Conservation (phyloP, 1,139 yeast genomes). For the Zygosaccharomyces sapae region DNA sequence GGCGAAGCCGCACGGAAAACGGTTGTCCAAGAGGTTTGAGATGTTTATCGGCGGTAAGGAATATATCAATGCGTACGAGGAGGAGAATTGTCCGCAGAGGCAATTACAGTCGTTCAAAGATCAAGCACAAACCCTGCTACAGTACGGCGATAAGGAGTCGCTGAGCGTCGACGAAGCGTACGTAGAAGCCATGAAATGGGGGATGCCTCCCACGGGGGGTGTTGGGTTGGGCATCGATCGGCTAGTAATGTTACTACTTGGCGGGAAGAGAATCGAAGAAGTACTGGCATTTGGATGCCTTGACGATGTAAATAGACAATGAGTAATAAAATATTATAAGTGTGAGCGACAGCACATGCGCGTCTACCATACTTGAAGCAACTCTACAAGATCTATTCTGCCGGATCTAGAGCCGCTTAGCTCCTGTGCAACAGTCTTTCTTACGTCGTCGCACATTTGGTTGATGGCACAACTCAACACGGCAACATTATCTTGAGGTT, state of each 20-base stretch:
- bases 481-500: conserved; percentile 10
- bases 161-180: conserved; percentile 70
- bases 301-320: conserved; percentile 63
- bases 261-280: conserved; percentile 63
- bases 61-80: conserved; percentile 91
- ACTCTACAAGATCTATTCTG: conserved; percentile 19
- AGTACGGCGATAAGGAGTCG: conserved; percentile 55
- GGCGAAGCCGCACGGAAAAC: conserved; percentile 48
- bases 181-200: conserved; percentile 78
- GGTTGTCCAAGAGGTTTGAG: conserved; percentile 58
- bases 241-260: conserved; percentile 72
- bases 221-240: conserved; percentile 96
- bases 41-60: conserved; percentile 76
- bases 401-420: conserved; percentile 13
- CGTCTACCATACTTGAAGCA: conserved; percentile 18
- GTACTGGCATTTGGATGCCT: conserved; percentile 81
- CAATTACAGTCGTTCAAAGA: conserved; percentile 58
- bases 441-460: conserved; percentile 18
- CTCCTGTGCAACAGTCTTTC: conserved; percentile 15
- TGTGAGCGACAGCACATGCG: too few relatives aligned
- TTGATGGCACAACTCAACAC: conserved; percentile 20
- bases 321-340: conserved; percentile 7
- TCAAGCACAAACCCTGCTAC: conserved; percentile 50
- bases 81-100: conserved; percentile 78
- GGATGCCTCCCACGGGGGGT: conserved; percentile 97